Conservation (phyloP, 2,329 filamentous ascomycete genomes). For the Thelonectria olida region DNA sequence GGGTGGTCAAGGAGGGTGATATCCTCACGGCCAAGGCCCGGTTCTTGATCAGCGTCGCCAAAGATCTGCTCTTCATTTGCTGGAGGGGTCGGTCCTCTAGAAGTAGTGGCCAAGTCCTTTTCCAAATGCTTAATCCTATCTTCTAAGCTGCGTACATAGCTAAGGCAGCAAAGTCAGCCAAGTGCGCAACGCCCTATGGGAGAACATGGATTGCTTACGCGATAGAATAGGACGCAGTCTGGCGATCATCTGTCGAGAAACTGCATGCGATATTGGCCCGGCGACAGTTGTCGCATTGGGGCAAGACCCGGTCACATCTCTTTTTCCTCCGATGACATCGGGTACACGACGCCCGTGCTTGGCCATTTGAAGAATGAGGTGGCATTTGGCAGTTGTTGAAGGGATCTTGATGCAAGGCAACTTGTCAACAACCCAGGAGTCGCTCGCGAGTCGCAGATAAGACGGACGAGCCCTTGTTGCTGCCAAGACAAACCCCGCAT, state of each 20-base stretch:
- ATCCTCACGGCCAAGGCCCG: neutral
- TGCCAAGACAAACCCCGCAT: neutral
- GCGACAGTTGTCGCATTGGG: conserved; percentile 50
- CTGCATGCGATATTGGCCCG: conserved; percentile 50
- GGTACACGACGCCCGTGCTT: conserved; percentile 44
- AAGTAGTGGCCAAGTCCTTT: neutral
- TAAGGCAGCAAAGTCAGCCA: neutral
- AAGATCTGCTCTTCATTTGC: neutral
- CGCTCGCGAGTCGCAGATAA: neutral
- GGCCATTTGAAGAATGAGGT: neutral
- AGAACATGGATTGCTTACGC: conserved; percentile 42
- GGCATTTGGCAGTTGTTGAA: neutral
- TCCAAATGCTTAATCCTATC: conserved; percentile 33
- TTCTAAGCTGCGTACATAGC: conserved; percentile 48
- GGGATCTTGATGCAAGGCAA: neutral
- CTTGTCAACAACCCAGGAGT: neutral
- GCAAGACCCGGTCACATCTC: conserved; percentile 51
- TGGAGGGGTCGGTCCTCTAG: neutral
- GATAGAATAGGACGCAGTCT: conserved; percentile 52
- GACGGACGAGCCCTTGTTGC: neutral
- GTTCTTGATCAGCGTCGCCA: neutral
- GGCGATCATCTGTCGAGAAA: conserved; percentile 49
- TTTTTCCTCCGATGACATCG: conserved; percentile 55
- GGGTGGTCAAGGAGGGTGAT: neutral
- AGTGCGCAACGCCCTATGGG: neutral